Base-by-base conservation (phyloP, 2,329 filamentous ascomycete genomes). In the Trichoderma oligosporum region DNA sequence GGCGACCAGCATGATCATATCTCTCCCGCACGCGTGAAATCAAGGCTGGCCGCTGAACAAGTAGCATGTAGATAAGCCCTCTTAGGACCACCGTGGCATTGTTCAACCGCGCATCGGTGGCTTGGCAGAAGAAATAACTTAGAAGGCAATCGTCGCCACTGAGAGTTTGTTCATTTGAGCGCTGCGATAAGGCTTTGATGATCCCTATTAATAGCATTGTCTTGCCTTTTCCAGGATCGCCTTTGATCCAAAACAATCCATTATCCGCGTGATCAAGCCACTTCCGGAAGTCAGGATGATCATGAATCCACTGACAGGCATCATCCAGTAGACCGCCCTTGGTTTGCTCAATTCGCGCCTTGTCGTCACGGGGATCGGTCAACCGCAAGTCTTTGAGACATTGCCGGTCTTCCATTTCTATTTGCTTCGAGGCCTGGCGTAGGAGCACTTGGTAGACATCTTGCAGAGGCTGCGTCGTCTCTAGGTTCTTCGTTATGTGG, bases 131-230 rank as follows among this genome's bases (percentile, higher is more conserved):
- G 56, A 58, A 53, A n/a, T 38, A 46, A 25, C n/a, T n/a, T n/a
- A n/a, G n/a, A n/a, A n/a, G n/a, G n/a, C n/a, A n/a, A n/a, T n/a
- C n/a, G n/a, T n/a, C n/a, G n/a, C n/a, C n/a, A n/a, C n/a, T n/a
- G n/a, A n/a, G n/a, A n/a, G n/a, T n/a, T n/a, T n/a, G n/a, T n/a
- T n/a, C n/a, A n/a, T n/a, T n/a, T n/a, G n/a, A n/a, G n/a, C n/a
- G n/a, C n/a, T n/a, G n/a, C n/a, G n/a, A n/a, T n/a, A n/a, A n/a
- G n/a, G n/a, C n/a, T n/a, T 45, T 27, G 39, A 75, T 67, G 24
- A 75, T 70, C 5, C 71, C 69, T 16, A 66, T 70, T 0, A 76
- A 54, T 4, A 76, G 62, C 72, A 77, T 77, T 0, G 73, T 76
- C 62, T 77, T 78, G 22, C 39, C 51, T 20, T 54, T 54, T 7